Percentiles rank a stretch among this genome's conserved stretches.
phyloP scores from a whole-genome alignment of 192 early-diverging fungal genomes.

The Phlyctochytrium bullatum region DNA sequence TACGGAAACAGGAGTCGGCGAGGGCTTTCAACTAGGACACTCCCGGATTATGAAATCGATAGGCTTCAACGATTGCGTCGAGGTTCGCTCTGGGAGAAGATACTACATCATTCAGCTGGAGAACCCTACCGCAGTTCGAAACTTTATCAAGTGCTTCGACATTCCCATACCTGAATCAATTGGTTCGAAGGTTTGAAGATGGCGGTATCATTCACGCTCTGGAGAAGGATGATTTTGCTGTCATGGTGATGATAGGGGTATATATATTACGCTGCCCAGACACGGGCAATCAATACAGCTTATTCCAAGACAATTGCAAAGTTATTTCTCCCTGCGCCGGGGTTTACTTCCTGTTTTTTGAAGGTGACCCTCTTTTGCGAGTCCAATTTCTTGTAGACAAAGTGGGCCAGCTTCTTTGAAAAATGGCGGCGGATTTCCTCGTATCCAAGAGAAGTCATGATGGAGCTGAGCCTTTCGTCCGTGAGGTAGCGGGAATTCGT shows the following conservation, averaged over 20 bases:
- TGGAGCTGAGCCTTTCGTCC: constrained; percentile 65
- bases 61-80: not conserved
- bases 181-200: too few relatives aligned
- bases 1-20: not conserved
- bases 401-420: constrained; percentile 78
- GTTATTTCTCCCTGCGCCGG: constrained; percentile 68
- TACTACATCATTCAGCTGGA: not conserved
- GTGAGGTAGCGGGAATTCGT: constrained; percentile 82
- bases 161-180: too few relatives aligned
- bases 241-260: too few relatives aligned
- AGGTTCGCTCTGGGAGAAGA: not conserved
- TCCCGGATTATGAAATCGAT: not conserved
- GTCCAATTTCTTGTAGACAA: constrained; percentile 50
- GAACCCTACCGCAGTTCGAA: not conserved
- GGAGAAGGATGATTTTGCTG: too few relatives aligned
- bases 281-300: too few relatives aligned
- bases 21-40: not conserved
- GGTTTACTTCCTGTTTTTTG: constrained; percentile 65
- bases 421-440: constrained; percentile 57
- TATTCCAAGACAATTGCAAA: constrained; percentile 63
- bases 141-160: not conserved
- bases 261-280: too few relatives aligned
- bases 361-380: not conserved
- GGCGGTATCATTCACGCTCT: too few relatives aligned
- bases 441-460: constrained; percentile 67